Base-by-base conservation (phyloP, 148 eudicot genomes). In the Rhododendron simsii region DNA sequence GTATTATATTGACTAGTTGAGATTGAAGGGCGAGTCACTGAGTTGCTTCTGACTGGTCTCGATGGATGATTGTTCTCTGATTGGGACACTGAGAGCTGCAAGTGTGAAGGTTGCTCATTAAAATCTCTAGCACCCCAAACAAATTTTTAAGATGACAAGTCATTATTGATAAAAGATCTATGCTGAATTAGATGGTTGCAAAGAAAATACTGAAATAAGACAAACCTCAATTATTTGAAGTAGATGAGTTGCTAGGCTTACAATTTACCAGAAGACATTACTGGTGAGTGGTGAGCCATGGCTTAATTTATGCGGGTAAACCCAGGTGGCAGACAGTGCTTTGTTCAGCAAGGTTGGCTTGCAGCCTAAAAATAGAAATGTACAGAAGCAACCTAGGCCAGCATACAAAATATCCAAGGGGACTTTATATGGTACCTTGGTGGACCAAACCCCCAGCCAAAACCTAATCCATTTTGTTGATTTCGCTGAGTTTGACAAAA, bases 1-100 rank as follows among this genome's bases (percentile, higher is more conserved):
- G 90, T 89, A 84, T 89, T 92, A 89, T 89, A 92, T 37, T 90
- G 93, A 21, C 89, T 89, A 65, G 83, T 92, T 79, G 99, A 92
- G 57, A 94, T 78, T n/a, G 99, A 92, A 71, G 98, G 87, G 67
- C 99, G 98, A 35, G 98, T 94, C 83, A 93, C 96, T 28, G 99
- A 97, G 90, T 92, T 95, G 92, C 98, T 97, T 88, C 99, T 89
- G 55, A 93, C 88, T 80, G 95, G 98, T 86, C 96, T 91, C 47
- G 94, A 86, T 47, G 91, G 84, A 85, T 87, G 90, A 71, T 84
- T 92, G 94, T 88, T 93, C 91, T 95, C 99, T 59, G 92, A 89
- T 57, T 94, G 95, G 28, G 93, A 90, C 33, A 92, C 93, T 51
- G 98, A 93, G 83, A 93, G 91, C 98, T 96, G 98, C 86, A 87